Conservation (phyloP, 164 flowering plant genomes). For the Piper betle region DNA sequence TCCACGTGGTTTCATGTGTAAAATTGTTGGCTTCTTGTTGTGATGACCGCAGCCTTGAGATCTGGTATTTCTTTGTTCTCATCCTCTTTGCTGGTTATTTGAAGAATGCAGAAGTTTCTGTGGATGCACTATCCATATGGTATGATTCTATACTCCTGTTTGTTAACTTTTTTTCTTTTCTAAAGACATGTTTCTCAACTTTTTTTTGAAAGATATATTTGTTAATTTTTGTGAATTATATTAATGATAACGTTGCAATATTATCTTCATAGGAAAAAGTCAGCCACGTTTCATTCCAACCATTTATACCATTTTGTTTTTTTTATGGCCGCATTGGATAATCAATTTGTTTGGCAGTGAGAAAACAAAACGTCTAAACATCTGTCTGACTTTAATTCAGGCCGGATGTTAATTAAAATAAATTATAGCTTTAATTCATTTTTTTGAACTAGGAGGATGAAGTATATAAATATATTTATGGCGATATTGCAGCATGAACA, state of each 20-base stretch:
- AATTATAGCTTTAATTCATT: neutral
- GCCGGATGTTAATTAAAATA: too few species aligned
- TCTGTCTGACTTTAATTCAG: too few species aligned
- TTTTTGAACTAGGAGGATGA: too few species aligned
- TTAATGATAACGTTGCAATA: too few species aligned
- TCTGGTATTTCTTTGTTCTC: conserved; percentile 64
- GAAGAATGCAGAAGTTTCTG: conserved; percentile 54
- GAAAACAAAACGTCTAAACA: too few species aligned
- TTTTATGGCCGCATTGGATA: too few species aligned
- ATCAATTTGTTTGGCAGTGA: too few species aligned
- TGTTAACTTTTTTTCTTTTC: neutral
- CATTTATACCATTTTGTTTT: too few species aligned
- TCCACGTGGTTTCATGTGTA: neutral
- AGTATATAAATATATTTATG: too few species aligned
- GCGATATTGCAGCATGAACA: conserved; percentile 2
- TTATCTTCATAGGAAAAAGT: too few species aligned
- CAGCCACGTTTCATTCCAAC: too few species aligned
- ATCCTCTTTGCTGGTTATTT: conserved; percentile 68
- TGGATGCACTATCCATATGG: conserved; percentile 69
- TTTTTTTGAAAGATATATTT: neutral
- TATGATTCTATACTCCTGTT: conserved; percentile 8
- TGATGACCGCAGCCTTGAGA: conserved; percentile 37
- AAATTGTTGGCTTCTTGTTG: neutral
- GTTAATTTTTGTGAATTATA: too few species aligned
- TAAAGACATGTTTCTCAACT: neutral